These are phyloP conservation scores for Lactuca saligna DNA, from an alignment of 129 eudicot species.

Conservation along the genomic window DNA sequence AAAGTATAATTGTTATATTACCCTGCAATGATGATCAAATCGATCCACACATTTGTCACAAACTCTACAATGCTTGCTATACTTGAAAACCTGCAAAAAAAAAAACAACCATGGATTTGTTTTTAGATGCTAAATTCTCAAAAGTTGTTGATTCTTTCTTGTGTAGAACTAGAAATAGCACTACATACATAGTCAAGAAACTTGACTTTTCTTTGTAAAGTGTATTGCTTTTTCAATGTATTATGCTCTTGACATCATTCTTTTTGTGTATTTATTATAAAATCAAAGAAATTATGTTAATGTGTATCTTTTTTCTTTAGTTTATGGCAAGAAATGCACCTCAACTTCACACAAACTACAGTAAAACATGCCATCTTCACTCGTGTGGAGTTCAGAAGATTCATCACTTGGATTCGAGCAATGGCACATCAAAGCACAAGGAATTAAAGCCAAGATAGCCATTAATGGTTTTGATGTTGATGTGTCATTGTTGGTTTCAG, in stretches of 20 bases:
- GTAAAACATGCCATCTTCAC: conserved; percentile 98
- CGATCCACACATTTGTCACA: conserved; percentile 97
- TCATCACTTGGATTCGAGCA: conserved; percentile 50
- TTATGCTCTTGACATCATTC: conserved; percentile 1
- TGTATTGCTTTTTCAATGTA: conserved; percentile 6
- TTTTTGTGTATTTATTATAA: neutral
- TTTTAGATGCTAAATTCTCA: neutral
- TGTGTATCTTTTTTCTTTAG: neutral
- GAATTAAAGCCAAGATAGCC: conserved; percentile 48
- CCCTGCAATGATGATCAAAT: conserved; percentile 99
- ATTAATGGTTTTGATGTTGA: conserved; percentile 10
- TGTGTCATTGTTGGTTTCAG: conserved; percentile 38
- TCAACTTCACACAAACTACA: conserved; percentile 99
- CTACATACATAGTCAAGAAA: no score
- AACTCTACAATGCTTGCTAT: conserved; percentile 99
- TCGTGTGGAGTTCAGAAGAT: conserved; percentile 64
- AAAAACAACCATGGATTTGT: conserved; percentile 4
- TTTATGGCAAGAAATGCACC: conserved; percentile 39
- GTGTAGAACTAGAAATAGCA: neutral
- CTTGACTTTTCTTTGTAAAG: neutral
- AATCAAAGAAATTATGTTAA: neutral
- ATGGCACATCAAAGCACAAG: conserved; percentile 64
- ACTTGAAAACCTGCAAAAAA: conserved; percentile 79
- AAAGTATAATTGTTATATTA: conserved; percentile 29
- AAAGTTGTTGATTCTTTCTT: neutral